Evolutionary conservation across 2,329 filamentous ascomycete species (phyloP).

Genomic region (Trichoderma sp.): DNA sequence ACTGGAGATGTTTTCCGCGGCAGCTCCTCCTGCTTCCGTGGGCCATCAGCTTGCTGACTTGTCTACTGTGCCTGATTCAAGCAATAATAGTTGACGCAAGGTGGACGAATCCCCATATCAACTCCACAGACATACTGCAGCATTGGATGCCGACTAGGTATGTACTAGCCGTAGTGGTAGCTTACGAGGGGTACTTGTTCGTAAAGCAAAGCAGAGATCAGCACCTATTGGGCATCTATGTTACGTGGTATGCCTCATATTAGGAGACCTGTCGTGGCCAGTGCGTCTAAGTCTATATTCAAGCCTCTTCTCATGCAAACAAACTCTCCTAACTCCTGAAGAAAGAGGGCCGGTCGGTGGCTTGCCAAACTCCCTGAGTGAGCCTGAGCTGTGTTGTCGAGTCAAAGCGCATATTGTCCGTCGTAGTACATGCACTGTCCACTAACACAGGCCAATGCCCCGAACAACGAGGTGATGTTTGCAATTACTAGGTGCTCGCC

Average conservation of each 20-base stretch:
- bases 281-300: background rate
- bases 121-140: background rate
- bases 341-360: background rate
- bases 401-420: background rate
- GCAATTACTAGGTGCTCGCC: constrained; percentile 5
- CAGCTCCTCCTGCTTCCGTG: background rate
- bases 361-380: background rate
- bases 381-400: background rate
- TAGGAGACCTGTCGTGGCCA: background rate
- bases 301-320: background rate
- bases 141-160: background rate
- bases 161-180: background rate
- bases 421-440: background rate
- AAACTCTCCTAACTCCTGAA: background rate
- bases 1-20: background rate
- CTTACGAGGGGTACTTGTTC: background rate
- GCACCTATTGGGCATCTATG: background rate
- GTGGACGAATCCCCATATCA: background rate
- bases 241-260: background rate
- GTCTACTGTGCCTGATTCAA: background rate
- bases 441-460: background rate
- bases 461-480: background rate
- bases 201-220: background rate
- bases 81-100: background rate
- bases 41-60: background rate